phyloP scores from a whole-genome alignment of 495 filamentous ascomycete species.

The Xanthoparmelia taractica region DNA sequence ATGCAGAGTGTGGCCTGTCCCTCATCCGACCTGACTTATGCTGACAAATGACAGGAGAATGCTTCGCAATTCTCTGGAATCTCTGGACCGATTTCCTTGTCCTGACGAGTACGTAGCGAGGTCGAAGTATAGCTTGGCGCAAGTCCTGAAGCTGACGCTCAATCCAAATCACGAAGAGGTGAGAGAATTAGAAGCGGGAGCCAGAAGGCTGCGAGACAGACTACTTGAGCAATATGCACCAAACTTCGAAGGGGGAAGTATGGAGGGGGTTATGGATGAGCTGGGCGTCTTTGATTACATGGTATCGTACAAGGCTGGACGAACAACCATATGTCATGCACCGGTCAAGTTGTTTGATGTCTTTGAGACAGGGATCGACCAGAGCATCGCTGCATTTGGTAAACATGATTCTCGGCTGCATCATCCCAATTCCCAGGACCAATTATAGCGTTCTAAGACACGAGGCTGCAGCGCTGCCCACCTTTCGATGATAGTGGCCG shows the following conservation, averaged over 20 bases:
- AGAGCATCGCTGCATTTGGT: constrained; percentile 3
- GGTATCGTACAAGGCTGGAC: constrained; percentile 1
- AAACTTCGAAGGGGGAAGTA: background rate
- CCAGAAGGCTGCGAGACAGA: background rate
- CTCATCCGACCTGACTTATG: background rate
- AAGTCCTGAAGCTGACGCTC: background rate
- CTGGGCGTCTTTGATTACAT: constrained; percentile 3
- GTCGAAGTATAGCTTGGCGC: background rate
- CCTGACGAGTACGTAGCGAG: constrained; percentile 1
- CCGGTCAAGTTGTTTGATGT: background rate
- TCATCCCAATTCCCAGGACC: background rate
- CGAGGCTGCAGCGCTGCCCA: background rate
- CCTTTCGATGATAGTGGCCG: background rate
- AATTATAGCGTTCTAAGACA: background rate
- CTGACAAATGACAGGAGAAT: background rate
- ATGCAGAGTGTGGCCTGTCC: background rate
- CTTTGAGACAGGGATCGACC: background rate
- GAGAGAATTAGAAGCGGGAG: background rate
- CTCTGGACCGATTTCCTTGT: background rate
- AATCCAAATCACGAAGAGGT: background rate
- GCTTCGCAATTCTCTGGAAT: background rate
- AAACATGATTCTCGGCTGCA: background rate
- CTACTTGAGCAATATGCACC: background rate
- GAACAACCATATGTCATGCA: background rate
- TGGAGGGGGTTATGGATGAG: background rate